A percentile compares a stretch with the other conserved stretches of the same genome.
Evolutionary conservation across 2,329 filamentous ascomycete species (phyloP).

Genomic region (Diaporthe vexans): DNA sequence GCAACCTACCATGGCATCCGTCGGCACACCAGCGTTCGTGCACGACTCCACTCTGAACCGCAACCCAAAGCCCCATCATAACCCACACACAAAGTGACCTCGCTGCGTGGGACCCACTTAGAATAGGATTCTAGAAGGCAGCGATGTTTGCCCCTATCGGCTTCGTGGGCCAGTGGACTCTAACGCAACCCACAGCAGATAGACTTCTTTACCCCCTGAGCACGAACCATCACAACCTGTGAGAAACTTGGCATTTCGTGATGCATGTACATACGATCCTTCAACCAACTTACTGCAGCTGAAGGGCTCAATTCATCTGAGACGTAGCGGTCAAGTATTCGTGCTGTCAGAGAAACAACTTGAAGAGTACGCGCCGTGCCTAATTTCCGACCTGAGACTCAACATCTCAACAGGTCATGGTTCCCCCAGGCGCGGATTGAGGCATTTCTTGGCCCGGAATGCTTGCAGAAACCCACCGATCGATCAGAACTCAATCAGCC

Average conservation of each 20-base stretch:
- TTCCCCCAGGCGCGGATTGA: not conserved
- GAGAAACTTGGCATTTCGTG: not conserved
- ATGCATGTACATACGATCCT: not conserved
- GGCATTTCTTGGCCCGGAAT: not conserved
- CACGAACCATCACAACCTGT: not conserved
- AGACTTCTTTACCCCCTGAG: not conserved
- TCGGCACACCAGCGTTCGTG: too few relatives aligned
- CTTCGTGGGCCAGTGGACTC: not conserved
- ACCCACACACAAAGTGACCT: not conserved
- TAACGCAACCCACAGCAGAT: not conserved
- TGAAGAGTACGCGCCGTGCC: not conserved
- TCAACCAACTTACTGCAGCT: too few relatives aligned
- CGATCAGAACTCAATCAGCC: not conserved
- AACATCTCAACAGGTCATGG: not conserved
- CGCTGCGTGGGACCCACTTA: not conserved
- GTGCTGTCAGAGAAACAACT: not conserved
- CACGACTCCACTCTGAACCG: slow-evolving; percentile 6
- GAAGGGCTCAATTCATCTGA: not conserved
- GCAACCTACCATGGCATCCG: not conserved
- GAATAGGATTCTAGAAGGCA: not conserved
- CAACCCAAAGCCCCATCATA: not conserved
- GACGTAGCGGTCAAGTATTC: not conserved
- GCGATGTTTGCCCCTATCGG: not conserved
- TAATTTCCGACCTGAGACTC: not conserved
- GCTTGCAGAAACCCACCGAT: not conserved